Conservation (phyloP, 2,329 filamentous ascomycete species). For the Monosporascus sp. region DNA sequence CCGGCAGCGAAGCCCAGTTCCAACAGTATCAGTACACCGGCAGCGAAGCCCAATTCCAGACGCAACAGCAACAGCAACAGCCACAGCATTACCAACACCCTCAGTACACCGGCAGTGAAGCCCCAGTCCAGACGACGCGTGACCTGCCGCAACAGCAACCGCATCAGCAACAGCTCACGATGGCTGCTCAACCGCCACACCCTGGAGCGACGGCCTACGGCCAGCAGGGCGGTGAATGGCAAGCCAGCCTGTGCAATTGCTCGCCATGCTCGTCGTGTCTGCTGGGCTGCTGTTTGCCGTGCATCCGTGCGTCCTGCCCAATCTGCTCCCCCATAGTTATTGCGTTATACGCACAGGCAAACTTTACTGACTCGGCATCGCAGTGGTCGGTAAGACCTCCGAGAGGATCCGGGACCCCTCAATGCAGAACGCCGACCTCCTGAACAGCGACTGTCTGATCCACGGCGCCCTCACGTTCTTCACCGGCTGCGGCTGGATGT, state of each 20-base stretch:
- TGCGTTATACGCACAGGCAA: neutral
- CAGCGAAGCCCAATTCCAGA: neutral
- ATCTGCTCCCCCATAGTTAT: neutral
- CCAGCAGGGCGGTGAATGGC: slow-evolving; percentile 23
- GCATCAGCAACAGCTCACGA: neutral
- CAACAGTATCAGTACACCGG: neutral
- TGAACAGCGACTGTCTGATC: slow-evolving; percentile 26
- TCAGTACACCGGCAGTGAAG: neutral
- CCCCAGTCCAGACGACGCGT: too few relatives aligned
- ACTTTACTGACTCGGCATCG: neutral
- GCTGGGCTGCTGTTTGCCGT: slow-evolving; percentile 25
- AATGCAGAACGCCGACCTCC: slow-evolving; percentile 20
- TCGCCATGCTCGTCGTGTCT: slow-evolving; percentile 23
- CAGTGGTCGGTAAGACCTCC: slow-evolving; percentile 27
- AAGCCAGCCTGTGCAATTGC: slow-evolving; percentile 24
- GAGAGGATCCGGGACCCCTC: slow-evolving; percentile 26
- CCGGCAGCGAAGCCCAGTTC: neutral
- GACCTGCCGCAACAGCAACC: neutral
- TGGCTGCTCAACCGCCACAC: neutral
- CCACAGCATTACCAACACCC: neutral
- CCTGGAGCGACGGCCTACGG: slow-evolving; percentile 11
- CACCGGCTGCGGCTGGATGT: slow-evolving; percentile 27
- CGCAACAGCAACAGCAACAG: neutral
- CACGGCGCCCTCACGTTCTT: slow-evolving; percentile 19
- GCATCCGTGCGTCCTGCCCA: slow-evolving; percentile 18